Base-by-base conservation (phyloP, 352 stramenopile species). In the Globisporangium alternatum region DNA sequence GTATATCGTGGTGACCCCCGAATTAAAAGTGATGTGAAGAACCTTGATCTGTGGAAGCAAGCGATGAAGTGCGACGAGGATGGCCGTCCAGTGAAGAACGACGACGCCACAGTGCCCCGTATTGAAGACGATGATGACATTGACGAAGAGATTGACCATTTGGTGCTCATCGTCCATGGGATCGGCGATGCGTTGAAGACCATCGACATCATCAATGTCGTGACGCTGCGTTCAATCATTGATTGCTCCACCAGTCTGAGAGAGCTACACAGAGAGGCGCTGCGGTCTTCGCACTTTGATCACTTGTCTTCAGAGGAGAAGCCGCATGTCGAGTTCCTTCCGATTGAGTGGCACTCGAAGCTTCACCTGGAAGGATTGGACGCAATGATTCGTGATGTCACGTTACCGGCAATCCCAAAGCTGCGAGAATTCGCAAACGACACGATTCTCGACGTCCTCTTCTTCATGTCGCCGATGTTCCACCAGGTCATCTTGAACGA, bases 351-450 rank as follows among this genome's bases (percentile, higher is more conserved):
- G 87, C 86, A 94, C 59, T 90, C 86, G 37, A 94, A 94, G 72
- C 77, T 94, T 56, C 86, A 94, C 59, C 80, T 93, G 69, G 81
- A 90, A 64, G 80, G 77, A 10, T 54, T 93, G 3, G 83, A 91
- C 56, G 64, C 74, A 19, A 80, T 83, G 45, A 94, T 92, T 35
- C 81, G 75, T 10, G 81, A 90, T 47, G 81, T 92, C 55, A 93
- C 85, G 33, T 63, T 93, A 10, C 85, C 85, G 9, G 85, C 85
- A 7, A 98, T 98, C 66, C 93, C 93, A 4, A 92, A 97, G 57
- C 69, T 98, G 63, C 78, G 93, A 31, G 85, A 96, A 54, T 91
- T 98, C 68, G 89, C 90, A 15, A 98, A 98, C 70, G 93, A 98
- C 66, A 97, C 91, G 2, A 76, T 98, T 52, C 71, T 98, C 47